Evolutionary conservation across 2,329 filamentous ascomycete genomes (phyloP).

Genomic region (Sporothrix brunneoviolacea): DNA sequence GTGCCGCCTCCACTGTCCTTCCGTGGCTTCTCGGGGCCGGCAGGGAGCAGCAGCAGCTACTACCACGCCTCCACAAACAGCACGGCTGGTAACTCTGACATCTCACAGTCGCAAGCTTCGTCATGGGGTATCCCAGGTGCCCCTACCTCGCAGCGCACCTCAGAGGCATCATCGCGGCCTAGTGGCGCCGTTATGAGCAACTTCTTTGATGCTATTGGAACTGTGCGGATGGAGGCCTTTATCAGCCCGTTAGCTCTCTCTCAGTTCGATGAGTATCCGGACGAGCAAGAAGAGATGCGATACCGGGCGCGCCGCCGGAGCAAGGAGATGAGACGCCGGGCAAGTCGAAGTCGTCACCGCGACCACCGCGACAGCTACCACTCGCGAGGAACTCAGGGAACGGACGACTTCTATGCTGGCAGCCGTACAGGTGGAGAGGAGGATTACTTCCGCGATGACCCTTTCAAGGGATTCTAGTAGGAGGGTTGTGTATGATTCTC

Average conservation of each 20-base stretch:
- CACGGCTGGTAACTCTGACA: conserved; percentile 53
- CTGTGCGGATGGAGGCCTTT: conserved; percentile 95
- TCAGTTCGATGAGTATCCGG: conserved; percentile 39
- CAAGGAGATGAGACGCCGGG: conserved; percentile 47
- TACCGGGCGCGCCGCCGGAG: conserved; percentile 44
- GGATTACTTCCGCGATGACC: conserved; percentile 52
- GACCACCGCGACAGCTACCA: conserved; percentile 48
- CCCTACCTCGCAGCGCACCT: conserved; percentile 41
- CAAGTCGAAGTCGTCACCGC: conserved; percentile 46
- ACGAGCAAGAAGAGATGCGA: conserved; percentile 45
- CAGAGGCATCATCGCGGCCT: conserved; percentile 46
- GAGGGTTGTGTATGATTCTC: not conserved
- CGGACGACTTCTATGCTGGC: conserved; percentile 42
- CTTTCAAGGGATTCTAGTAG: conserved; percentile 53
- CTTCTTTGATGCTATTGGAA: conserved; percentile 85
- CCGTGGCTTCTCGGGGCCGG: conserved; percentile 65
- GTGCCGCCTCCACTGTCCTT: conserved; percentile 64
- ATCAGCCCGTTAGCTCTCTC: conserved; percentile 55
- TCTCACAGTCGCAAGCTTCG: conserved; percentile 44
- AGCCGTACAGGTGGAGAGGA: conserved; percentile 45
- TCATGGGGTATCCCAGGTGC: conserved; percentile 23
- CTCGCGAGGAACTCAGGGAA: conserved; percentile 38
- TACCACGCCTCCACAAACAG: conserved; percentile 47
- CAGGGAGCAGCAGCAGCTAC: conserved; percentile 31
- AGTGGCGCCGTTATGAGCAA: conserved; percentile 36